Conservation (phyloP, 179 eudicot genomes). For the Corrigiola litoralis region DNA sequence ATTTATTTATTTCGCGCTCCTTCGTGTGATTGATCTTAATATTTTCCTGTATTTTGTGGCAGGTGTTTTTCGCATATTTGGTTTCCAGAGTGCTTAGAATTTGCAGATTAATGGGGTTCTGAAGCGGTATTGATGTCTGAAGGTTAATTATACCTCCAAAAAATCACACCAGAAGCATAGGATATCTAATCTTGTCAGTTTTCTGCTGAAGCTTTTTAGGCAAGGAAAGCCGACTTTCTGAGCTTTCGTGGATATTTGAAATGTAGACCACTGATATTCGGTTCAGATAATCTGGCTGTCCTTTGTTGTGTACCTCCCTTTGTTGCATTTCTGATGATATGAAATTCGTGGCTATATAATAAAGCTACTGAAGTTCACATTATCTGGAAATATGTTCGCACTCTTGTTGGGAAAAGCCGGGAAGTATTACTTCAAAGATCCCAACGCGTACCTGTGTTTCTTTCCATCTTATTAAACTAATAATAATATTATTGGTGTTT, state of each 20-base stretch:
- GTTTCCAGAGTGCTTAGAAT: constrained; percentile 72
- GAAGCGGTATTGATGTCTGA: not conserved
- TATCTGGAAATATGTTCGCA: too few relatives aligned
- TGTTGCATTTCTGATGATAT: too few relatives aligned
- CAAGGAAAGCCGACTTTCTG: not conserved
- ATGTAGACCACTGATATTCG: not conserved
- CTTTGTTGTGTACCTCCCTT: too few relatives aligned
- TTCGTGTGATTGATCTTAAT: not conserved
- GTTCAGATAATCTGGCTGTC: not conserved
- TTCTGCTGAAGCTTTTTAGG: too few relatives aligned
- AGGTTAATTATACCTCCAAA: not conserved
- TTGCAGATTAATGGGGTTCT: not conserved
- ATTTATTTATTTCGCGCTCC: not conserved
- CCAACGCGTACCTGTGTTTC: too few relatives aligned
- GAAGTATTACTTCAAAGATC: too few relatives aligned
- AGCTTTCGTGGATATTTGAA: not conserved
- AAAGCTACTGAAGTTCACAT: too few relatives aligned
- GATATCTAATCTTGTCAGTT: not conserved
- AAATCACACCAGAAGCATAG: not conserved
- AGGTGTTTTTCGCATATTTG: constrained; percentile 92
- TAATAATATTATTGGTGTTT: too few relatives aligned
- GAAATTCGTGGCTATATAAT: too few relatives aligned
- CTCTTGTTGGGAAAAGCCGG: too few relatives aligned
- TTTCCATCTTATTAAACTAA: too few relatives aligned
- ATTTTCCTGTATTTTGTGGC: constrained; percentile 15